Evolutionary conservation across 2,329 filamentous ascomycete genomes (phyloP), one percentile per base, ranked within the genome.

Genomic region (Colletotrichum sp.): DNA sequence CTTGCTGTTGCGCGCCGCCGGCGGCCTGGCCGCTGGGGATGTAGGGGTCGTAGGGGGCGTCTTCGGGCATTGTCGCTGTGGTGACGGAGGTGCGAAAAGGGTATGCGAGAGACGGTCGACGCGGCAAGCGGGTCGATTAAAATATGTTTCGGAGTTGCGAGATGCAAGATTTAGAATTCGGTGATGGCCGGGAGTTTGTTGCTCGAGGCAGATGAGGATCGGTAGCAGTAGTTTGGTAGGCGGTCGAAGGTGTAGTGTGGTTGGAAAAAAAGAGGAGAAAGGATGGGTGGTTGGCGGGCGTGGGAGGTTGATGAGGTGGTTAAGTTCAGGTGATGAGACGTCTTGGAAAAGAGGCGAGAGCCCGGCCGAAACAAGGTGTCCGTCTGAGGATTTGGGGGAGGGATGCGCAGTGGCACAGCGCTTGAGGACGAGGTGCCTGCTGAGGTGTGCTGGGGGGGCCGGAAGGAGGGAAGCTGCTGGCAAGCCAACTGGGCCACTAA

Each of bases 1-100:
- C 86, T 84, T 73, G 84, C 79, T 85, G 84, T 79, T 83, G 80
- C 75, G 85, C 58, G 30, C 58, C 58, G 84, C 75, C 81, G 76
- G 87, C 85, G 77, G 86, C 85, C 85, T 90, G 89, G 85, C 92
- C 92, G 83, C 91, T 92, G 83, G 95, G 95, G 85, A 96, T 96
- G 88, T 97, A 97, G 78, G 95, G 95, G 87, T 97, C 95, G 87
- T 97, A 97, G 80, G 95, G 95, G 83, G 89, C 87, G 75, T 90
- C 88, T 82, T 86, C 87, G 80, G 90, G 86, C 90, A 91, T 91
- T 80, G 77, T 87, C 81, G 78, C 77, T 76, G 79, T 76, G 70
- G 72, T 77, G 72, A 77, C 61, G 75, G 36, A 67, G 38, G 66
- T 52, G 55, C 34, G 28, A 30, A 12, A 34, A 3, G 6, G 21